phyloP scores from a whole-genome alignment of 1,284 basidiomycete species.

The Grifola frondosa region DNA sequence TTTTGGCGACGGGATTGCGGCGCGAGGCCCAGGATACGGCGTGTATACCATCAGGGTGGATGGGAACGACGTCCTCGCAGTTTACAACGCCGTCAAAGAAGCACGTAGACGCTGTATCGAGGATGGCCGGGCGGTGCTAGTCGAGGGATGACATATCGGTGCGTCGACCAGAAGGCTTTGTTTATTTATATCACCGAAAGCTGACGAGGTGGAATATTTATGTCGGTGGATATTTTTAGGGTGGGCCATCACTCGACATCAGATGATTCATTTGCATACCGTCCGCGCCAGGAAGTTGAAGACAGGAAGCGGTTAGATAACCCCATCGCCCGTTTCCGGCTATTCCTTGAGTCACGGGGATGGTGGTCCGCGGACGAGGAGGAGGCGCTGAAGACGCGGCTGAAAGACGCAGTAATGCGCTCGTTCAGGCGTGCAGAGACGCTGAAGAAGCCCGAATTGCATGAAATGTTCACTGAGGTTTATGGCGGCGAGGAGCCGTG shows the following conservation, averaged over 20 bases:
- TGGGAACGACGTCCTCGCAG: conserved; percentile 91
- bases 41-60: conserved; percentile 90
- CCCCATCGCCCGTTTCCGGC: conserved; percentile 81
- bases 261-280: conserved; percentile 92
- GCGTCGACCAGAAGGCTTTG: conserved; percentile 17
- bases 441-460: conserved; percentile 67
- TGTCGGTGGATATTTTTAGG: conserved; percentile 32
- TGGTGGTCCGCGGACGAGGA: conserved; percentile 88
- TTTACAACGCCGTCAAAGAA: conserved; percentile 79
- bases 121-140: conserved; percentile 79
- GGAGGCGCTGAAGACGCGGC: conserved; percentile 63
- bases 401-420: conserved; percentile 74
- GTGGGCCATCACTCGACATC: conserved; percentile 96
- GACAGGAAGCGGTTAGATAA: conserved; percentile 87
- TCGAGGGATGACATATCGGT: conserved; percentile 93
- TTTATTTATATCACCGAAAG: background rate
- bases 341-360: conserved; percentile 78
- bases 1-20: conserved; percentile 91
- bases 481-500: conserved; percentile 85
- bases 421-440: conserved; percentile 80
- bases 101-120: conserved; percentile 77
- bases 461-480: conserved; percentile 85
- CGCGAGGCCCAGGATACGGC: conserved; percentile 92
- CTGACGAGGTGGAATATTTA: conserved; percentile 12
- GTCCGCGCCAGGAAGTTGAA: conserved; percentile 82